Evolutionary conservation across 345 rosid species (phyloP), one percentile per base, ranked within the genome.

Genomic region (Abelmoschus esculentus): DNA sequence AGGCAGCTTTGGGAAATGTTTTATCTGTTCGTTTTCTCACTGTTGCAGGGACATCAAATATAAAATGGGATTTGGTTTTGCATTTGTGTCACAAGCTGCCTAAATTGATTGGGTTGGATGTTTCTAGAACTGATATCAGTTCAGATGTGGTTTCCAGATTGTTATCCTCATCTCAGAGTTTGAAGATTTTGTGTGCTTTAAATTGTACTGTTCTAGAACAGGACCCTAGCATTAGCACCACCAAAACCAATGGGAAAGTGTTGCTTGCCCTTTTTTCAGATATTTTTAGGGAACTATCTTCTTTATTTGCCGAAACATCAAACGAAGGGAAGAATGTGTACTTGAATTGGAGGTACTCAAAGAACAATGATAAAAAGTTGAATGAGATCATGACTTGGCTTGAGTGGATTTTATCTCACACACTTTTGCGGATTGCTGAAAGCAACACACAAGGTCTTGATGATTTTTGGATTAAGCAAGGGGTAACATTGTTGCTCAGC

Each of bases 391-490:
- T 89, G 86, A 74, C 55, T 67, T 89, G 97, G 97, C 77, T 89
- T 57, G 90, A 90, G 62, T 87, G 95, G 95, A 80, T 83, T 47
- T 69, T 90, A 56, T 90, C 95, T 12, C 88, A 90, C 78, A 80
- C 83, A 9, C 95, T 90, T 75, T 46, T 90, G 70, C 85, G 87
- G n/a, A 84, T 59, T 62, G 95, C 97, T 1, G 92, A 89, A 82
- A 83, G 83, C 77, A 90, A 84, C 59, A 87, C 95, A 36, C 86
- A 82, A 66, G 90, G 87, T 44, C 75, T 89, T 34, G 87, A 89
- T 79, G 72, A 80, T 17, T 90, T 90, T 77, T 90, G 95, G 97
- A 84, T 90, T 71, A 90, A 86, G 74, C 95, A 90, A 82, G 97
- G 97, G 63, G 95, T 86, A 10, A 63, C 84, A 50, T 67, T 90